Conservation (phyloP, 495 filamentous ascomycete species). For the Xylaria telfairii region DNA sequence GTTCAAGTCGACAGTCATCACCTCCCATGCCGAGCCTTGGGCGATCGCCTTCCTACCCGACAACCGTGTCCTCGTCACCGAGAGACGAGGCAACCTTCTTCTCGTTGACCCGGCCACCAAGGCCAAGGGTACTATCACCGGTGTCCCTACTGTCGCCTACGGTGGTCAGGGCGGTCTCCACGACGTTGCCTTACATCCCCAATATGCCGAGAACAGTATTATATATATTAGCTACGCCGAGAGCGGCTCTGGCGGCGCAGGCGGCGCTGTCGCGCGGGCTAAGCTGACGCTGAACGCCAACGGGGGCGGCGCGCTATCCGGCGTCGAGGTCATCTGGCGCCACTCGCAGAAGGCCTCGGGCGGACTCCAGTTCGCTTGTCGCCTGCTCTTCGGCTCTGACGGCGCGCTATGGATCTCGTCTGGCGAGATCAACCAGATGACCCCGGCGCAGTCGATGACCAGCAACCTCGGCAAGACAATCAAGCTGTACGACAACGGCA, state of each 20-base stretch:
- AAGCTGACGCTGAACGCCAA: conserved; percentile 41
- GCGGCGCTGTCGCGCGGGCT: conserved; percentile 43
- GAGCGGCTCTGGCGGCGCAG: conserved; percentile 38
- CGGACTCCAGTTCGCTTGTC: conserved; percentile 42
- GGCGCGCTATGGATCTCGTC: conserved; percentile 45
- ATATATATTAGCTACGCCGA: conserved; percentile 49
- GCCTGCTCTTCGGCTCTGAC: conserved; percentile 42
- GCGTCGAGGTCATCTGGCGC: conserved; percentile 45
- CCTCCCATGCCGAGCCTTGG: conserved; percentile 42
- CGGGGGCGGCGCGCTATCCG: conserved; percentile 43
- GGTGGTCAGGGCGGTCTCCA: conserved; percentile 45
- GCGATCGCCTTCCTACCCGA: conserved; percentile 46
- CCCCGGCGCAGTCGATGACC: conserved; percentile 43
- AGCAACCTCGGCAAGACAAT: conserved; percentile 47
- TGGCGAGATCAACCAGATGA: conserved; percentile 45
- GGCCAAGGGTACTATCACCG: conserved; percentile 42
- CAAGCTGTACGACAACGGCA: conserved; percentile 45
- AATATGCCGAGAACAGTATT: conserved; percentile 43
- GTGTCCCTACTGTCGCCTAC: conserved; percentile 43
- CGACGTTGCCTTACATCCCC: conserved; percentile 45
- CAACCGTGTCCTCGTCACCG: conserved; percentile 45
- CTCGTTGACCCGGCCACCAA: conserved; percentile 44
- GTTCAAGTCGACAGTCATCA: conserved; percentile 41
- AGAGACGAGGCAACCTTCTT: conserved; percentile 42
- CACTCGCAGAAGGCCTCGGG: conserved; percentile 40